phyloP scores from a whole-genome alignment of 192 early-diverging fungal genomes.

The Lunasporangiospora selenospora region DNA sequence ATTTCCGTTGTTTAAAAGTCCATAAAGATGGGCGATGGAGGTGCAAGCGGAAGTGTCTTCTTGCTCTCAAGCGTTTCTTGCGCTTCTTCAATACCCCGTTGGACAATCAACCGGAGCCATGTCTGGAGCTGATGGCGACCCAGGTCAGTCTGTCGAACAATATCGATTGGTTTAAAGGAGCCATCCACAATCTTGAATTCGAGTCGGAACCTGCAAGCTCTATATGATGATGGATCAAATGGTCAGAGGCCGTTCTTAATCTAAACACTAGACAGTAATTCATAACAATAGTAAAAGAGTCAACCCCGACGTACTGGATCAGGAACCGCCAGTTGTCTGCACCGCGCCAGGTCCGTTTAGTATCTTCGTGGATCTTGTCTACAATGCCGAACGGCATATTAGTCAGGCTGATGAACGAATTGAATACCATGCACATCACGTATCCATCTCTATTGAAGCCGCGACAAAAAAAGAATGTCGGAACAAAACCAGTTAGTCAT shows the following conservation, averaged over 20 bases:
- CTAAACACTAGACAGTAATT: neutral
- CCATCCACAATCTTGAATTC: constrained; percentile 50
- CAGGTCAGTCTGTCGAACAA: constrained; percentile 52
- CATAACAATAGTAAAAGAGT: neutral
- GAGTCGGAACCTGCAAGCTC: constrained; percentile 65
- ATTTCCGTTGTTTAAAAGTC: constrained; percentile 34
- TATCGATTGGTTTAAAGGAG: constrained; percentile 55
- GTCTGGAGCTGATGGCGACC: constrained; percentile 36
- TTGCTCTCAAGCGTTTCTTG: constrained; percentile 21
- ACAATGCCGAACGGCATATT: constrained; percentile 65
- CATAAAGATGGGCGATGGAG: neutral
- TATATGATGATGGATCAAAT: constrained; percentile 12
- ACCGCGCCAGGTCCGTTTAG: constrained; percentile 57
- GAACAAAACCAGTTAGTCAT: neutral
- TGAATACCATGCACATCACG: constrained; percentile 58
- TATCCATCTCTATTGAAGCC: constrained; percentile 51
- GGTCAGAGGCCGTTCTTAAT: neutral
- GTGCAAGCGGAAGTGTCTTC: neutral
- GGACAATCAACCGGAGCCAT: constrained; percentile 28
- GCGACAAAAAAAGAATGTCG: neutral
- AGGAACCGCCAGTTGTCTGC: constrained; percentile 66
- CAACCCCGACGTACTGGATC: constrained; percentile 53
- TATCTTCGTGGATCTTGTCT: constrained; percentile 61
- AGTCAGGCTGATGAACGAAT: constrained; percentile 56
- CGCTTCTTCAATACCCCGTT: constrained; percentile 40